Base-by-base conservation (phyloP, 768 basidiomycete genomes). In the Heimioporus sp. region DNA sequence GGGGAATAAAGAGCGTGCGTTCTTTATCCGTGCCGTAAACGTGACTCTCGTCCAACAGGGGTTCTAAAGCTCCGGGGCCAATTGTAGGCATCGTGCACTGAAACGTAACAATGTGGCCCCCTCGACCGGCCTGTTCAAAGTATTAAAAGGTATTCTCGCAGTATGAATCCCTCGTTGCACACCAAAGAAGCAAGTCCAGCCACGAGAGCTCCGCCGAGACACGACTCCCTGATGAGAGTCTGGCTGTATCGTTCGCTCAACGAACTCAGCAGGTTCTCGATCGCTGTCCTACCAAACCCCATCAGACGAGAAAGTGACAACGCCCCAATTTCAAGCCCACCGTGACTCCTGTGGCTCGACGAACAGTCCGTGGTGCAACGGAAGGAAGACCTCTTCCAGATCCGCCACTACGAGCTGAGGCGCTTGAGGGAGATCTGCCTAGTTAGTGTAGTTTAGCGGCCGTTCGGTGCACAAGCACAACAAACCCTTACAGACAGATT, bases 371-470 rank as follows among this genome's bases (percentile, higher is more conserved):
- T 76, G 71, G 17, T 74, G 74, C 20, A 92, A 66, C 0, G 97
- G 97, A 2, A 90, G 69, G 69, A 95, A 98, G 17, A 93, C 84
- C 49, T 99, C 97, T n/a, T 92, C 87, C 35, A 98, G 71, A 65
- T 98, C 97, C 1, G 90, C 73, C 10, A 98, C 80, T 40, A 98
- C 81, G 40, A 95, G 75, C 77, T 95, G 87, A 34, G 77, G 76
- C 2, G 82, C 76, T 59, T 76, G 72, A 34, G 69, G 71, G 24
- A 72, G 66, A 64, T 80, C 73, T 61, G 74, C 70, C 76, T 79
- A 54, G 54, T 43, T 48, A 55, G 24, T 28, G 34, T 43, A 43
- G 48, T 53, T 68, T 46, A 65, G 65, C 32, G 52, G 36, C 49
- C 49, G 51, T 52, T 46, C 53, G 32, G 45, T 34, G 3, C 45